A percentile compares a stretch with the other conserved stretches of the same genome.
Evolutionary conservation across 1,139 yeast genomes (phyloP).

Genomic region (Scheffersomyces cryptocercus): DNA sequence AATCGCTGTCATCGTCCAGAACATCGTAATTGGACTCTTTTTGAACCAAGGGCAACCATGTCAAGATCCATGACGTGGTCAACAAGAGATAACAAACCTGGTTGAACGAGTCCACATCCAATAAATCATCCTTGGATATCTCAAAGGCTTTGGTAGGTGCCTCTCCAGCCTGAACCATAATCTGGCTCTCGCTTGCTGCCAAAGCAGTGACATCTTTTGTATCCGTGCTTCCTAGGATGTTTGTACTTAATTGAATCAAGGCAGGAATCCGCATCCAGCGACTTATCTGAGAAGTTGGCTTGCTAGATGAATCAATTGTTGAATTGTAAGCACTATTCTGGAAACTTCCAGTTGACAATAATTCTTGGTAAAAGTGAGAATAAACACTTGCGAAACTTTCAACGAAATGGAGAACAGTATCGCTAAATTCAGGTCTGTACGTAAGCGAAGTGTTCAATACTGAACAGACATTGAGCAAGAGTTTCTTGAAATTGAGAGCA

Average conservation of each 20-base stretch:
- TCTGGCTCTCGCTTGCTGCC: slow-evolving; percentile 35
- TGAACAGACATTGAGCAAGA: slow-evolving; percentile 53
- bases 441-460: slow-evolving; percentile 62
- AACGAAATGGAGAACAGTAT: slow-evolving; percentile 40
- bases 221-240: slow-evolving; percentile 18
- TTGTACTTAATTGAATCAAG: slow-evolving; percentile 33
- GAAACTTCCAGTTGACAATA: slow-evolving; percentile 21
- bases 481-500: slow-evolving; percentile 53
- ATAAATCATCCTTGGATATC: slow-evolving; percentile 42
- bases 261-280: slow-evolving; percentile 47
- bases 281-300: slow-evolving; percentile 34
- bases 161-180: slow-evolving; percentile 30
- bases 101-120: slow-evolving; percentile 47
- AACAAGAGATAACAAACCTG: slow-evolving; percentile 50
- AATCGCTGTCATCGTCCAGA: slow-evolving; percentile 22
- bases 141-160: slow-evolving; percentile 20
- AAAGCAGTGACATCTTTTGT: slow-evolving; percentile 14
- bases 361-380: slow-evolving; percentile 29
- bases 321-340: slow-evolving; percentile 11
- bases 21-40: slow-evolving; percentile 39
- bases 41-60: slow-evolving; percentile 57
- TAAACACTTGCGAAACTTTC: slow-evolving; percentile 34
- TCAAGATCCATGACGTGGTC: slow-evolving; percentile 49
- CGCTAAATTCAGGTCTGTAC: slow-evolving; percentile 54
- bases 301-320: slow-evolving; percentile 19